Base-by-base conservation (phyloP, 495 filamentous ascomycete genomes). In the Penicillium manginii region DNA sequence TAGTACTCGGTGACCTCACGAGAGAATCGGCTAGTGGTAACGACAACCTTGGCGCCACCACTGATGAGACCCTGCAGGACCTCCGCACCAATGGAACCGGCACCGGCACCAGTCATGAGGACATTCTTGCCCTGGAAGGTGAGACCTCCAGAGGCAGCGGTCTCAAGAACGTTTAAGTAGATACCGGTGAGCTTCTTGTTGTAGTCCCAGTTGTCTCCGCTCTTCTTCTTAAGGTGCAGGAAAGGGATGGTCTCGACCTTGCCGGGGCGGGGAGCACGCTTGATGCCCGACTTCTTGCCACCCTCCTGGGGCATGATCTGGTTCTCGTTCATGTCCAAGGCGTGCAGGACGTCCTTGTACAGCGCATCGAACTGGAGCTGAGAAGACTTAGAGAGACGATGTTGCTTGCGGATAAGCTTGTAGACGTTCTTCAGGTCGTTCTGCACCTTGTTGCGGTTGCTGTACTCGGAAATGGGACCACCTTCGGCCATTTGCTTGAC, bases 1-100 rank as follows among this genome's bases (percentile, higher is more conserved):
- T 98, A 99, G 78, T 98, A 98, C 78, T 99, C 96, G 22, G 96
- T 99, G 50, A 98, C 94, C 69, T 97, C 90, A 37, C 91, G 91
- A 2, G 96, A 98, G 82, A 92, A 98, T 57, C 94, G 87, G 71
- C 91, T 96, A 29, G 94, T 98, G 9, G 94, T 98, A 54, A 99
- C 94, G 52, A 97, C 76, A 33, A 99, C 94, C 78, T 92, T 92
- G 63, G 93, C 94, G 66, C 94, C 94, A 73, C 96, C 94, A 67
- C 91, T 96, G 73, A 99, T 93, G 57, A 99, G 80, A 35, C 94
- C 94, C 74, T 98, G 93, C 12, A 99, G 83, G 43, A 99, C 93
- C 57, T 98, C 94, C n/a, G 96, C 96, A 68, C 93, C 94, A 66
- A 99, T 99, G 23, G 94, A 99, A 46, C 94, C 94, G 63, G 92